A percentile compares a stretch with the other conserved stretches of the same genome.
Conservation (phyloP, 2,329 filamentous ascomycete species). For the Bipolaris zeicola region DNA sequence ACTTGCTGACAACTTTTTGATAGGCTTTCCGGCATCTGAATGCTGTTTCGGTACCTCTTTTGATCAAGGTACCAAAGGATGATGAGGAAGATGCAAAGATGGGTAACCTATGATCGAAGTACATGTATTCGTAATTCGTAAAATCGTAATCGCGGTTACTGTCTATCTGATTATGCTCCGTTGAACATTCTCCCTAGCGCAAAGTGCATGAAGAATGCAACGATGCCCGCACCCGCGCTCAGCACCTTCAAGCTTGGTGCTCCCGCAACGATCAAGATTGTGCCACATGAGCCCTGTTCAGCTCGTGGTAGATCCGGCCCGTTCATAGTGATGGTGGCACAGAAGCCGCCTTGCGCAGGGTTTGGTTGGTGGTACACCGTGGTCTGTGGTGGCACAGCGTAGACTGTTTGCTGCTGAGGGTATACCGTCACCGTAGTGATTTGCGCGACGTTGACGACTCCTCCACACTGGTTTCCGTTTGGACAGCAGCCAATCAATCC, state of each 20-base stretch:
- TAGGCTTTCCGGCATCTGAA: constrained; percentile 61
- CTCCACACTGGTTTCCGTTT: constrained; percentile 40
- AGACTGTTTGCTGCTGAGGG: constrained; percentile 36
- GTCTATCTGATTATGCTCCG: constrained; percentile 12
- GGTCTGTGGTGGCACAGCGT: constrained; percentile 32
- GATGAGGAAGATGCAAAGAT: constrained; percentile 58
- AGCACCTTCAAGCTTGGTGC: constrained; percentile 23
- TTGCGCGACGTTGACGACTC: constrained; percentile 40
- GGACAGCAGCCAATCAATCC: constrained; percentile 49
- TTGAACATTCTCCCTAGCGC: constrained; percentile 38
- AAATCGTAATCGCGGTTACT: constrained; percentile 25
- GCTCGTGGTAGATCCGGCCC: constrained; percentile 44
- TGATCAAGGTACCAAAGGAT: constrained; percentile 60
- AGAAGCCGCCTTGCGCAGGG: constrained; percentile 40
- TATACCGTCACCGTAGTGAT: constrained; percentile 46
- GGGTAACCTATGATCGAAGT: constrained; percentile 46
- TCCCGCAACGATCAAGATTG: constrained; percentile 44
- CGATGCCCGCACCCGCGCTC: constrained; percentile 23
- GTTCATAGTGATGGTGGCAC: constrained; percentile 45
- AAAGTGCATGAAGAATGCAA: constrained; percentile 30
- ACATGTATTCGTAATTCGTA: constrained; percentile 30
- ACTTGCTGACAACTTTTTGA: neutral
- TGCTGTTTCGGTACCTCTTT: constrained; percentile 57
- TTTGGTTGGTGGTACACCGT: constrained; percentile 36
- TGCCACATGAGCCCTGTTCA: constrained; percentile 44